Percentiles rank a stretch among this genome's conserved stretches.
These are phyloP conservation scores for Hyphopichia khmerensis DNA, from an alignment of 1,139 yeast genomes.

Conservation along the genomic window DNA sequence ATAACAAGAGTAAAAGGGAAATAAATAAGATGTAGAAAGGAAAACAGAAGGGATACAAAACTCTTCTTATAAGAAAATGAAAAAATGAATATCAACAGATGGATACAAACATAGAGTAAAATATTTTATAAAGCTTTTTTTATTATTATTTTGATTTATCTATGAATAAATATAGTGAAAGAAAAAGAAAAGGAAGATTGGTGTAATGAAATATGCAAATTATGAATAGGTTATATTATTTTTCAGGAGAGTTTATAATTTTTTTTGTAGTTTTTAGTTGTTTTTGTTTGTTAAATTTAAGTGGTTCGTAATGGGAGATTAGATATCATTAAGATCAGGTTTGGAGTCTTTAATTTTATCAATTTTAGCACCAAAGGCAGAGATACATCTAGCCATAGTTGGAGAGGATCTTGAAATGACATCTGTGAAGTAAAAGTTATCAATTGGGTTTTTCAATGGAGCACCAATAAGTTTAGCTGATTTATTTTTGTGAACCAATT, in stretches of 20 bases:
- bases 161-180: constrained; percentile 5
- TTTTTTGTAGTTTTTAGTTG: not conserved
- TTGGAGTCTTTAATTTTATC: constrained; percentile 57
- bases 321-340: constrained; percentile 30
- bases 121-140: not conserved
- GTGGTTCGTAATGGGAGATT: not conserved
- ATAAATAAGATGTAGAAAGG: not conserved
- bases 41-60: not conserved
- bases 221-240: not conserved
- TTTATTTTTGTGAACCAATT: constrained; percentile 40
- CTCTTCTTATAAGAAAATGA: not conserved
- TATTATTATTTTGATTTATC: not conserved
- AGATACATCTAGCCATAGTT: constrained; percentile 84
- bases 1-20: not conserved
- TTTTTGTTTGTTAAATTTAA: not conserved
- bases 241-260: not conserved
- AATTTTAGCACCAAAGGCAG: constrained; percentile 64
- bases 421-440: constrained; percentile 86
- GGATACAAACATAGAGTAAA: not conserved
- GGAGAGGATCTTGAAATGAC: constrained; percentile 85
- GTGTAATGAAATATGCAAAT: constrained; percentile 3
- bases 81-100: not conserved
- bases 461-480: constrained; percentile 44
- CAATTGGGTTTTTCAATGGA: constrained; percentile 66
- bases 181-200: not conserved